phyloP scores from a whole-genome alignment of 805 yeast species.

The Pichia phayaonensis region DNA sequence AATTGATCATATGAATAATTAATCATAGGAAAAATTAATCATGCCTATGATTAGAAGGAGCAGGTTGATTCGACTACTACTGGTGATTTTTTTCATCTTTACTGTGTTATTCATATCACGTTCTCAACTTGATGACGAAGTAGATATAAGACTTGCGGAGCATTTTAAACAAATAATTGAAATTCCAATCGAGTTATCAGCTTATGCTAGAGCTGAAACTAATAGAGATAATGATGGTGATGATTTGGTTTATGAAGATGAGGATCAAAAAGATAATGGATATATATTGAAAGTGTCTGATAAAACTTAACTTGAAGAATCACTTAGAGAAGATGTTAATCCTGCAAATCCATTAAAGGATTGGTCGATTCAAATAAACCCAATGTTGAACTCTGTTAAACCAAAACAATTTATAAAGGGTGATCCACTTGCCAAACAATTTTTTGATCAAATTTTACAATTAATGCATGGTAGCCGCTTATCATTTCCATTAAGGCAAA shows the following conservation, averaged over 20 bases:
- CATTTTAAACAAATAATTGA: not conserved
- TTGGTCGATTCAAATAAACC: not conserved
- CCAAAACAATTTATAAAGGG: not conserved
- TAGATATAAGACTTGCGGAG: not conserved
- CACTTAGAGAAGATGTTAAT: not conserved
- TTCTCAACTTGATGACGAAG: not conserved
- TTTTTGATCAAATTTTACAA: not conserved
- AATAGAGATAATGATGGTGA: not conserved
- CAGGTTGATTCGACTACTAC: not conserved
- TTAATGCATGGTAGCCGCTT: not conserved
- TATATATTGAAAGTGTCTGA: not conserved
- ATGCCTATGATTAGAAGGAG: not conserved
- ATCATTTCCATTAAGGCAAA: not conserved
- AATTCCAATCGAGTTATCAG: not conserved
- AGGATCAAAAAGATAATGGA: not conserved
- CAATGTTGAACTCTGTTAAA: not conserved
- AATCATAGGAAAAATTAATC: too few species aligned
- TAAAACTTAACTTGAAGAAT: not conserved
- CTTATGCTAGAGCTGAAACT: not conserved
- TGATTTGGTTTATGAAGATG: too few species aligned
- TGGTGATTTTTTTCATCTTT: not conserved
- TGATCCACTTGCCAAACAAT: not conserved
- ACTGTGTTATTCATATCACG: not conserved
- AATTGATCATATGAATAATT: too few species aligned
- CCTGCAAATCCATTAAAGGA: not conserved